Conservation (phyloP, 768 basidiomycete genomes). For the Lactarius sp. region DNA sequence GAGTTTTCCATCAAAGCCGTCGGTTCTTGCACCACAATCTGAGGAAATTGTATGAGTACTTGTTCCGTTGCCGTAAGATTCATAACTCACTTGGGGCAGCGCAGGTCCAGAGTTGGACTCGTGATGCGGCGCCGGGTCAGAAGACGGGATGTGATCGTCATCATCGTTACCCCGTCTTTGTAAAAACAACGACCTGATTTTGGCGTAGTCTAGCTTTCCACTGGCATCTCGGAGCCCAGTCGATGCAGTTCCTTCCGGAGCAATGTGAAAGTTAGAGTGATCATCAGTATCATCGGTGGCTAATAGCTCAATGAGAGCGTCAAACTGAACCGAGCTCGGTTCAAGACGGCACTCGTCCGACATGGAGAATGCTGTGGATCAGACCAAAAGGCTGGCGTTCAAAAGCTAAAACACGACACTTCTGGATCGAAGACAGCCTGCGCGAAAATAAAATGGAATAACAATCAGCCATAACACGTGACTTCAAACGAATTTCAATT, state of each 20-base stretch:
- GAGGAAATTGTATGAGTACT: not conserved
- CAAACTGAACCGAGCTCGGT: constrained; percentile 19
- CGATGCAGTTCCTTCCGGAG: constrained; percentile 8
- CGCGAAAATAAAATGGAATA: too few species aligned
- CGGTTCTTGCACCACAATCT: constrained; percentile 22
- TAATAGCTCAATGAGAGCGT: constrained; percentile 26
- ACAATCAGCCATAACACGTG: not conserved
- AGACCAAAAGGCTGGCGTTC: not conserved
- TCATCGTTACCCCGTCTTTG: constrained; percentile 3
- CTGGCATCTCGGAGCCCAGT: constrained; percentile 17
- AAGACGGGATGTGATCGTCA: not conserved
- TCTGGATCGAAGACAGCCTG: too few species aligned
- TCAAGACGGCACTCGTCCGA: not conserved
- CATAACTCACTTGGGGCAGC: constrained; percentile 7
- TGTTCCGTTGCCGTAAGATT: not conserved
- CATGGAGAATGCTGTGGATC: not conserved
- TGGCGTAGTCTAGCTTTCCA: constrained; percentile 24
- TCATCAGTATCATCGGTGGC: constrained; percentile 22
- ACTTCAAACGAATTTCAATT: not conserved
- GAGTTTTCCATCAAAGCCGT: constrained; percentile 6
- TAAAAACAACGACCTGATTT: constrained; percentile 23
- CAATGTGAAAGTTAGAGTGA: constrained; percentile 16
- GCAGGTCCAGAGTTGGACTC: not conserved
- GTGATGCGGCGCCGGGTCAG: not conserved
- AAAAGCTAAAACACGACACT: not conserved